Percentiles rank a stretch among this genome's conserved stretches.
Evolutionary conservation across 768 basidiomycete genomes (phyloP).

Genomic region (Macrocybe gigantea): DNA sequence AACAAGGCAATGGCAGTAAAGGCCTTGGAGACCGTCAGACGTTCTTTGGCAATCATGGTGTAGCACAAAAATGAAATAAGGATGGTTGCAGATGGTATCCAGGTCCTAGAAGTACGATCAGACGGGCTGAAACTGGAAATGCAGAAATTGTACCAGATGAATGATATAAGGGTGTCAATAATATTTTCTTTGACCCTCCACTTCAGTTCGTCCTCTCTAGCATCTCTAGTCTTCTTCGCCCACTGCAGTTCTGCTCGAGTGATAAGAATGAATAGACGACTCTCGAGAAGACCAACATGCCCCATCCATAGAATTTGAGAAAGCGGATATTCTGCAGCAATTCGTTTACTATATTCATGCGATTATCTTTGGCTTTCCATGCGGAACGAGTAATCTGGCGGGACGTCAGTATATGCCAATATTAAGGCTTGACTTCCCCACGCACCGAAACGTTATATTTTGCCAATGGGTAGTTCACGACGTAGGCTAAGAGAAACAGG

Average conservation of each 20-base stretch:
- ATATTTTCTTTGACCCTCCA: constrained; percentile 65
- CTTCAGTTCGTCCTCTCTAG: constrained; percentile 57
- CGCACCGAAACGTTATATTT: constrained; percentile 59
- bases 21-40: constrained; percentile 71
- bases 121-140: background rate
- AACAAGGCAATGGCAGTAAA: constrained; percentile 80
- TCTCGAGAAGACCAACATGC: constrained; percentile 24
- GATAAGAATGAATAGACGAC: background rate
- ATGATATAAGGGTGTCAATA: constrained; percentile 54
- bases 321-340: constrained; percentile 70
- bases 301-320: constrained; percentile 75
- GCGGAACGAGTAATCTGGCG: constrained; percentile 47
- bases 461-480: constrained; percentile 63
- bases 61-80: constrained; percentile 60
- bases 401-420: background rate
- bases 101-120: constrained; percentile 40
- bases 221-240: constrained; percentile 44
- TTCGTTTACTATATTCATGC: constrained; percentile 73
- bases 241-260: constrained; percentile 48
- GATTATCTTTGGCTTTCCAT: constrained; percentile 59
- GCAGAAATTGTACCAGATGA: constrained; percentile 49
- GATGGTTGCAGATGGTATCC: constrained; percentile 69
- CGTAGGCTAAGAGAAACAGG: constrained; percentile 55
- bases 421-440: constrained; percentile 1
- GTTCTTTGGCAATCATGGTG: constrained; percentile 58